Evolutionary conservation across 164 flowering plant species (phyloP).

Genomic region (Echeveria elegans): DNA sequence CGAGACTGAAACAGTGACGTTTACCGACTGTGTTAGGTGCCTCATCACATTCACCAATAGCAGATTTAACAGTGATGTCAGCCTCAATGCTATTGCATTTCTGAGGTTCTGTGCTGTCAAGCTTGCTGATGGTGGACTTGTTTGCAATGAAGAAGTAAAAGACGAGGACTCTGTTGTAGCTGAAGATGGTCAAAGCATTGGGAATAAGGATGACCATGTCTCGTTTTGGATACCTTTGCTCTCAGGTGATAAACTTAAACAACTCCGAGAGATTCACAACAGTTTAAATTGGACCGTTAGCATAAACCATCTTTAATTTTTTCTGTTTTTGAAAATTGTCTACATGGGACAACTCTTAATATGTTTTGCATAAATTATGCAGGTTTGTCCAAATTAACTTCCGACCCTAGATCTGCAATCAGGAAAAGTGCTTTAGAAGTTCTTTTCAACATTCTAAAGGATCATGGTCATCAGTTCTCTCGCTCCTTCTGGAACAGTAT

Average conservation of each 20-base stretch:
- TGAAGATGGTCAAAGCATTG: slow-evolving; percentile 31
- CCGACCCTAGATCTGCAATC: slow-evolving; percentile 83
- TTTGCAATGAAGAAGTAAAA: slow-evolving; percentile 46
- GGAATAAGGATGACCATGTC: slow-evolving; percentile 60
- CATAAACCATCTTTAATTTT: background rate
- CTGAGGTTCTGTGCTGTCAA: slow-evolving; percentile 90
- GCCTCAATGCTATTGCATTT: slow-evolving; percentile 93
- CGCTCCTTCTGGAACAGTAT: slow-evolving; percentile 59
- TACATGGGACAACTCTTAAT: background rate
- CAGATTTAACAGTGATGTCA: slow-evolving; percentile 87
- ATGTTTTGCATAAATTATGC: slow-evolving; percentile 18
- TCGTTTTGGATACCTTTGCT: slow-evolving; percentile 94
- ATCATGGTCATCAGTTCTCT: slow-evolving; percentile 93
- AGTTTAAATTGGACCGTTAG: background rate
- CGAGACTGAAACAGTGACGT: slow-evolving; percentile 94
- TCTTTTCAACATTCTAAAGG: slow-evolving; percentile 87
- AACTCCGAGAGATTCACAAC: background rate
- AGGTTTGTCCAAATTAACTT: slow-evolving; percentile 88
- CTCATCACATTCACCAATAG: slow-evolving; percentile 92
- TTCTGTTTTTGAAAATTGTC: background rate
- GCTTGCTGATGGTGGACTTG: slow-evolving; percentile 95
- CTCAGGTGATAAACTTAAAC: slow-evolving; percentile 40
- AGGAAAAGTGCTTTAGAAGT: slow-evolving; percentile 91
- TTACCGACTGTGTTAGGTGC: slow-evolving; percentile 97
- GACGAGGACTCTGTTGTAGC: slow-evolving; percentile 22